These are phyloP conservation scores for Fusarium euwallaceae DNA, from an alignment of 2,329 filamentous ascomycete genomes.

Conservation along the genomic window DNA sequence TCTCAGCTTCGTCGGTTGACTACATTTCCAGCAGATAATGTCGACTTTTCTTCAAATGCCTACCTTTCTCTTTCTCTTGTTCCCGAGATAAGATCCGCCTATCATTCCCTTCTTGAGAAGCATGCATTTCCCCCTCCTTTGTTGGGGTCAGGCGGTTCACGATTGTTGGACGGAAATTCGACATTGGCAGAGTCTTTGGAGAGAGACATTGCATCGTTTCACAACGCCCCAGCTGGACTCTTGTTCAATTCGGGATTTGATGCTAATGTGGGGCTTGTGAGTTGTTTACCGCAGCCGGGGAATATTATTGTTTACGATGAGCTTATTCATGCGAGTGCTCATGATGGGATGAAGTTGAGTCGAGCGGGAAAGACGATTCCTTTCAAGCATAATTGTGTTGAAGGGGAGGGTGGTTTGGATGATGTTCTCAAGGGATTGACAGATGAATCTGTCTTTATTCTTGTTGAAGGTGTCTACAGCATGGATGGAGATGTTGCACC, in stretches of 20 bases:
- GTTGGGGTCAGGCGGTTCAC: constrained; percentile 66
- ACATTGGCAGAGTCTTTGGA: constrained; percentile 61
- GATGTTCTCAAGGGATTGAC: constrained; percentile 51
- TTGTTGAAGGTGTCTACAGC: constrained; percentile 80
- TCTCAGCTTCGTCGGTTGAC: constrained; percentile 61
- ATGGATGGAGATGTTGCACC: constrained; percentile 86
- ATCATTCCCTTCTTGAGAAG: constrained; percentile 60
- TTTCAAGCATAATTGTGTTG: constrained; percentile 71
- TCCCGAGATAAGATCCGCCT: constrained; percentile 70
- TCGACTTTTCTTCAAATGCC: constrained; percentile 83
- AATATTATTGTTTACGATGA: constrained; percentile 80
- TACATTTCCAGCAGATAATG: constrained; percentile 74
- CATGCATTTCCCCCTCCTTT: constrained; percentile 37
- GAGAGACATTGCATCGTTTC: constrained; percentile 60
- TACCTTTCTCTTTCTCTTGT: constrained; percentile 80
- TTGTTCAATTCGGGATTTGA: constrained; percentile 74
- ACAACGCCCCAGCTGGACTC: constrained; percentile 59
- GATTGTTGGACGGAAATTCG: constrained; percentile 66
- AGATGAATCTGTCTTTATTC: constrained; percentile 71
- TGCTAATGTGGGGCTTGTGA: constrained; percentile 74
- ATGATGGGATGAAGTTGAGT: constrained; percentile 80
- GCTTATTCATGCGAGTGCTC: constrained; percentile 81
- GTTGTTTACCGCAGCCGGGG: constrained; percentile 69
- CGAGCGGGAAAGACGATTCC: constrained; percentile 62
- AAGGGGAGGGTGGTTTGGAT: constrained; percentile 40